Conservation (phyloP, 2,329 filamentous ascomycete genomes). For the Nigrospora oryzae region DNA sequence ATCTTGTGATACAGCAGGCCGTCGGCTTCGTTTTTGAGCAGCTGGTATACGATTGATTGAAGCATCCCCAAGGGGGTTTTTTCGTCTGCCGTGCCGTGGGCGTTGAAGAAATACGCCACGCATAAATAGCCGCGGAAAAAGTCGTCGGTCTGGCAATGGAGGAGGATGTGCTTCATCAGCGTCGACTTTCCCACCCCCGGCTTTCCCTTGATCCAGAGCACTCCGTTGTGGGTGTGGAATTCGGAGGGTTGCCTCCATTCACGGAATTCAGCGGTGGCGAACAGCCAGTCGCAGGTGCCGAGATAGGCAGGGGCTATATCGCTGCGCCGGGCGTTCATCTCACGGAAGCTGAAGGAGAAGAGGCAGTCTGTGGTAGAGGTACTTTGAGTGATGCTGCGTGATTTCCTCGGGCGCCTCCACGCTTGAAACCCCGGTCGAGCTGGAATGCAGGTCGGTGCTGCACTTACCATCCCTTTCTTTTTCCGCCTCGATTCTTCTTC, state of each 20-base stretch:
- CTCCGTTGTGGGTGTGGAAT: conserved; percentile 8
- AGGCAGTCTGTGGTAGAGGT: background rate
- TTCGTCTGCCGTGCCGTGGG: conserved; percentile 9
- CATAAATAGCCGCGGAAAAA: conserved; percentile 5
- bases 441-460: no score
- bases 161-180: background rate
- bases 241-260: conserved; percentile 8
- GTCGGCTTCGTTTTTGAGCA: conserved; percentile 4
- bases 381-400: no score
- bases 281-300: conserved; percentile 14
- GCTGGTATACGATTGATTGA: conserved; percentile 10
- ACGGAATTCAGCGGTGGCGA: conserved; percentile 8
- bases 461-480: no score
- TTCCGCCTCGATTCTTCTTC: no score
- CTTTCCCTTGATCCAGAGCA: conserved; percentile 20
- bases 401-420: no score
- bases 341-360: conserved; percentile 6
- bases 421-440: no score
- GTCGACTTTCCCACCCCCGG: conserved; percentile 15
- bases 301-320: conserved; percentile 6
- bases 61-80: conserved; percentile 11
- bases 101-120: conserved; percentile 12
- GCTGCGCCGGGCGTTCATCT: conserved; percentile 8
- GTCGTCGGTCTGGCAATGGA: background rate
- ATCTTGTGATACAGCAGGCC: background rate